Evolutionary conservation across 1,139 yeast species (phyloP), one percentile per base, ranked within the genome.

Genomic region (Kurtzmaniella quercitrusa): DNA sequence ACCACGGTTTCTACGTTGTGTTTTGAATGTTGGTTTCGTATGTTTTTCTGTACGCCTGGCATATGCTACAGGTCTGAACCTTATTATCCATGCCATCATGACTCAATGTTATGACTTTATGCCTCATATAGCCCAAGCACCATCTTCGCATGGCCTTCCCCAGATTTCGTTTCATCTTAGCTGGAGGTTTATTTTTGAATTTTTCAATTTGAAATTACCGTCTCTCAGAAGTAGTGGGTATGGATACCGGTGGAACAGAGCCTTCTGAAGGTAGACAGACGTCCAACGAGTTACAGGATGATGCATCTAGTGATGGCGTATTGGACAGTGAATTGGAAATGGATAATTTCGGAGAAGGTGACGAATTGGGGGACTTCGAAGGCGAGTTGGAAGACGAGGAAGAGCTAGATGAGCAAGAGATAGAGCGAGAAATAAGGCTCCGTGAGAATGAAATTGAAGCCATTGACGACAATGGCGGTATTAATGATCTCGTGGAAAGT

Each of bases 381-480:
- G 36, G 31, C 18, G 38, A 41, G 18, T 39, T 24, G 15, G 34
- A 40, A 21, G 45, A n/a, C n/a, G n/a, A 39, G 16, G 44, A 31
- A 10, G 15, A 34, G n/a, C 12, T 21, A 11, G 15, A 29, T 21
- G n/a, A 14, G 17, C 33, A 39, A 4, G 42, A 39, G 8, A 17
- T 19, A 21, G 36, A 41, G 12, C 19, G 19, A 11, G 38, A 21
- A 11, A 14, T 23, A 10, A 6, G 6, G 17, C 15, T 24, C 6
- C 27, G 34, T n/a, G 37, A 29, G 33, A 12, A 33, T 31, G 41
- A 31, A 18, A 25, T 16, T 5, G 29, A 23, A 10, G 23, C 29
- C 15, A 16, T 25, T 16, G 31, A 17, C 3, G 39, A 21, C 14
- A 23, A 27, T 10, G 10, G n/a, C 15, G 39, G 34, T 17, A 39